Evolutionary conservation across 805 yeast genomes (phyloP), one percentile per base, ranked within the genome.

Genomic region (Komagataella ulmi): DNA sequence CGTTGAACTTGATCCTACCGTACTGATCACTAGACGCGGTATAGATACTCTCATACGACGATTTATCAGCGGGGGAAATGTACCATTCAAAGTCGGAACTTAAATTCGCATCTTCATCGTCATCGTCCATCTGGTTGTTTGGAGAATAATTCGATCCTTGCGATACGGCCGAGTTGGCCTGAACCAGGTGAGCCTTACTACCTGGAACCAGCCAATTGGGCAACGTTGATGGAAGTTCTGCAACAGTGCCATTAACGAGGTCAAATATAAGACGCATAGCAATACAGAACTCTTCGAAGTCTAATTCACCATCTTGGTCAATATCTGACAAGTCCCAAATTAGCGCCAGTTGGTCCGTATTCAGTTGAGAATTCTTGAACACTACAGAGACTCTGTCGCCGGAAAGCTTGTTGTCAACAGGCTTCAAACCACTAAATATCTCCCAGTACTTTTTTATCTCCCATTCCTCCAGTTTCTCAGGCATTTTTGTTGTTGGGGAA

Each of bases 361-460:
- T 77, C 53, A 93, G 76, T 61, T 87, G 84, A 47, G 97, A 88
- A 68, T 93, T 93, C 67, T 87, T 88, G 60, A 93, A 77, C 49
- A 93, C 93, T 2, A 88, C 82, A 30, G 85, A 77, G 18, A 90
- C 95, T 63, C 85, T 83, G 53, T 85, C 93, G 49, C 96, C 97
- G 19, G 84, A 75, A 40, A 93, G 75, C 62, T 85, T 82, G 62
- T 88, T 89, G 51, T 80, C 77, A 43, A 69, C 80, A 0, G 99
- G 99, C 56, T 80, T 79, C 60, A 93, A 77, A 12, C 97, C 96
- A 56, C 84, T 81, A 73, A 93, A 93, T 48, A 93, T 90, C 67
- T 93, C 96, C 99, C 99, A 93, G 74, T 89, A 93, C 70, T 91
- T 91, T 62, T 89, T 85, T 60, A 90, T 89, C 68, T 93, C 99